Conservation (phyloP, 306 rosid species). For the Vigna mungo region DNA sequence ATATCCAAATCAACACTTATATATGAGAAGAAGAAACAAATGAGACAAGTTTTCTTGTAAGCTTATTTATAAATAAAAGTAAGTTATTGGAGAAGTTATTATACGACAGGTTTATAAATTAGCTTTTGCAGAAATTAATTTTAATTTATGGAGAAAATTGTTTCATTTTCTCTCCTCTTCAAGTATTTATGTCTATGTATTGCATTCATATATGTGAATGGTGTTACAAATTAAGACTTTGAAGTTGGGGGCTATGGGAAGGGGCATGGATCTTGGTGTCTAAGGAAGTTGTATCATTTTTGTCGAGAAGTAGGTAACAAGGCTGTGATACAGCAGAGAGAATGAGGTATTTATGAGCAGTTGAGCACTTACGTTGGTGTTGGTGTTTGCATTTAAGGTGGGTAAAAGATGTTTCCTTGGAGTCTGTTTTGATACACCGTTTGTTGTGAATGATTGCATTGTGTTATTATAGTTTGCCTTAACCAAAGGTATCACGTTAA, state of each 20-base stretch:
- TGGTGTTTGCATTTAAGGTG: background rate
- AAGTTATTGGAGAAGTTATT: background rate
- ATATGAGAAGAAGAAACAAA: background rate
- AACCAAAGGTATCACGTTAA: background rate
- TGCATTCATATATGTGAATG: background rate
- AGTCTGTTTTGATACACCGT: background rate
- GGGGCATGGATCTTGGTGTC: slow-evolving; percentile 19
- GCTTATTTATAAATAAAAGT: background rate
- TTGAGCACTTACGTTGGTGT: background rate
- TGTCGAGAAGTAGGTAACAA: background rate
- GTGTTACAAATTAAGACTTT: slow-evolving; percentile 9
- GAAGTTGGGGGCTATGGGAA: slow-evolving; percentile 17
- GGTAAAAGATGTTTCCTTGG: slow-evolving; percentile 3
- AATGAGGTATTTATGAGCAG: background rate
- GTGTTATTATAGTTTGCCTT: slow-evolving; percentile 19
- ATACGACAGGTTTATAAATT: background rate
- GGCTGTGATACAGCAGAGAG: background rate
- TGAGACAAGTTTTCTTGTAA: background rate
- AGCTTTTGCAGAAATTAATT: background rate
- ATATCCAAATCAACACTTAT: background rate
- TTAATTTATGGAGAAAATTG: too few species aligned
- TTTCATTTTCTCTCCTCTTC: too few species aligned
- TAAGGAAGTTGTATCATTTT: slow-evolving; percentile 38
- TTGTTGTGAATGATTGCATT: slow-evolving; percentile 4
- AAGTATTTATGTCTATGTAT: background rate